phyloP scores from a whole-genome alignment of 177 flowering plant species.

The Telopea speciosissima region DNA sequence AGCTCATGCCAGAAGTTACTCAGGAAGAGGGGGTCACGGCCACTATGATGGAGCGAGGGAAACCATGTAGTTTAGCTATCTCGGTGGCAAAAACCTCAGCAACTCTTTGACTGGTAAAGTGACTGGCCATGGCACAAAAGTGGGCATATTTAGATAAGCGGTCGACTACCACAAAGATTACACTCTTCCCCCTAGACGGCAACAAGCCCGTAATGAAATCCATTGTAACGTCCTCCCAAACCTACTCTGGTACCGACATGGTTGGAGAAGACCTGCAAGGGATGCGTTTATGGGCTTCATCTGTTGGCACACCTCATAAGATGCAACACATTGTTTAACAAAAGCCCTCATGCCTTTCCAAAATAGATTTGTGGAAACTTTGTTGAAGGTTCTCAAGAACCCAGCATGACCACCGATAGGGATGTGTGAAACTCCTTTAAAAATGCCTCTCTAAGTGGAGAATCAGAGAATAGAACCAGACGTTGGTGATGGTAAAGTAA shows the following conservation, averaged over 20 bases:
- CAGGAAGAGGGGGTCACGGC: not conserved
- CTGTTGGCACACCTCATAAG: constrained; percentile 7
- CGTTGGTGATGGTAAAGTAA: too few relatives aligned
- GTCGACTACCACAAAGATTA: constrained; percentile 4
- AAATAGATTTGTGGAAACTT: not conserved
- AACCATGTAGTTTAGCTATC: not conserved
- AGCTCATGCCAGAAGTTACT: constrained; percentile 7
- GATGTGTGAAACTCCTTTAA: not conserved
- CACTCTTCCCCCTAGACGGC: not conserved
- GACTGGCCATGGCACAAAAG: not conserved
- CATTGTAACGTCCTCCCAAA: constrained; percentile 3
- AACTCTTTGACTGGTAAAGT: not conserved
- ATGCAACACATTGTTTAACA: not conserved
- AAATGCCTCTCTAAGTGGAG: not conserved
- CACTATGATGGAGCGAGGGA: not conserved
- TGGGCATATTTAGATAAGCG: not conserved
- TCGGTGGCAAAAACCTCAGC: not conserved
- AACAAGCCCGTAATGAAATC: constrained; percentile 6
- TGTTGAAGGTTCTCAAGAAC: not conserved
- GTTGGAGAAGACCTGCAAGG: constrained; percentile 1
- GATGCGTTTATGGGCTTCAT: not conserved
- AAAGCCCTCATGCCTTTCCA: not conserved
- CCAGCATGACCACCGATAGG: constrained; percentile 3
- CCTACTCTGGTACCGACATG: not conserved
- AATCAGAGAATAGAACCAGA: too few relatives aligned